Conservation (phyloP, 805 yeast genomes). For the Blastobotrys chiropterorum region DNA sequence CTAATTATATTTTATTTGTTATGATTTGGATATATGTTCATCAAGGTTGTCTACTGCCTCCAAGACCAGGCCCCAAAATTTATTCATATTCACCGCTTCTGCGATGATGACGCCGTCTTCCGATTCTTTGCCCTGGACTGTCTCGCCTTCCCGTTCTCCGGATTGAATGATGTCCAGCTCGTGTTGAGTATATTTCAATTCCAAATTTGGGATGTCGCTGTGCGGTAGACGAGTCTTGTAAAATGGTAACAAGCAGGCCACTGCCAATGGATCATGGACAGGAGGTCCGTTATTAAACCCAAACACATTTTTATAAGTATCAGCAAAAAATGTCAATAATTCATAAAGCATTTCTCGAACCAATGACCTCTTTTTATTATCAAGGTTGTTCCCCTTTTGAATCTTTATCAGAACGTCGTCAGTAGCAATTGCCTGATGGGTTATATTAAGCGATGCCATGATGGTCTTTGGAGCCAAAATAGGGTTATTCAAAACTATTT, state of each 20-base stretch:
- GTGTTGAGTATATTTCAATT: constrained; percentile 14
- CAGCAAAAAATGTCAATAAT: constrained; percentile 45
- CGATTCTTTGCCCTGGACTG: constrained; percentile 13
- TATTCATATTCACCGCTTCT: constrained; percentile 34
- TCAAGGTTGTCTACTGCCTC: constrained; percentile 36
- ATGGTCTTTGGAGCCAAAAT: constrained; percentile 44
- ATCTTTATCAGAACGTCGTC: constrained; percentile 36
- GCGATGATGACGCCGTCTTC: constrained; percentile 37
- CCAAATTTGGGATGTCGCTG: constrained; percentile 17
- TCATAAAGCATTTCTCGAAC: constrained; percentile 52
- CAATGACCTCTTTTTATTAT: constrained; percentile 27
- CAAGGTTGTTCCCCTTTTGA: constrained; percentile 26
- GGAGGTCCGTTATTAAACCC: constrained; percentile 58
- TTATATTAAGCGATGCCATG: constrained; percentile 61
- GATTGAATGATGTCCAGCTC: constrained; percentile 15
- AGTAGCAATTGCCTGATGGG: constrained; percentile 58
- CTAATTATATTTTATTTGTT: not conserved
- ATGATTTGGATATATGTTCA: constrained; percentile 16
- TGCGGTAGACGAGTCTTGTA: constrained; percentile 17
- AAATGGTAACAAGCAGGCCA: constrained; percentile 50
- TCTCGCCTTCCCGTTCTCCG: constrained; percentile 31
- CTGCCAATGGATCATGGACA: constrained; percentile 74
- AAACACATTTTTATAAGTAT: constrained; percentile 37
- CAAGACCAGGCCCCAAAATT: constrained; percentile 44
- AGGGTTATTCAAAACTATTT: constrained; percentile 44